Percentiles rank a stretch among this genome's conserved stretches.
phyloP scores from a whole-genome alignment of 768 basidiomycete genomes.

The Phaeotremella skinneri region DNA sequence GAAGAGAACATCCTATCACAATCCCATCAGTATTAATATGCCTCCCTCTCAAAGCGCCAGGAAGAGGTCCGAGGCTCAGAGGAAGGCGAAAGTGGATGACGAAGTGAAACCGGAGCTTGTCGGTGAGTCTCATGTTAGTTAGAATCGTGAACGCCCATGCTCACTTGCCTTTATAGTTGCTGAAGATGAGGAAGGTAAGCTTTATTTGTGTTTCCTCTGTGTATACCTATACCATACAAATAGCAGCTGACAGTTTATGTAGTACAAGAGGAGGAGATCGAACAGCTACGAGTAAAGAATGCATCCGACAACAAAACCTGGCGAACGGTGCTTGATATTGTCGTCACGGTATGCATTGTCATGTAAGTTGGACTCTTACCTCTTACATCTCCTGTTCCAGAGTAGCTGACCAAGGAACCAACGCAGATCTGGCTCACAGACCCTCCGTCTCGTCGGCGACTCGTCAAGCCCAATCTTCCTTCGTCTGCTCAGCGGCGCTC shows the following conservation, averaged over 20 bases:
- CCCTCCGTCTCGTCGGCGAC: conserved; percentile 11
- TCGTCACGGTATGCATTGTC: conserved; percentile 21
- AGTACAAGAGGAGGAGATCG: conserved; percentile 41
- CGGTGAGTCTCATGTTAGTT: neutral
- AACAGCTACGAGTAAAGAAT: conserved; percentile 22
- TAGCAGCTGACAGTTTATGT: neutral
- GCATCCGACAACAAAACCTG: conserved; percentile 21
- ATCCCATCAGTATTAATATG: neutral
- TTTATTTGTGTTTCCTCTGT: neutral
- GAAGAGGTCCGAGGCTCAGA: conserved; percentile 24
- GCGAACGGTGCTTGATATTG: conserved; percentile 28
- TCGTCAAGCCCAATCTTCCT: conserved; percentile 11
- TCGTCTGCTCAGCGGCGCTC: conserved; percentile 7
- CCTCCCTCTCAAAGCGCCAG: conserved; percentile 9
- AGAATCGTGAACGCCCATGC: neutral
- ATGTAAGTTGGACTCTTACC: conserved; percentile 19
- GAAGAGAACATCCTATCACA: too few relatives aligned
- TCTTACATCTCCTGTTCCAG: neutral
- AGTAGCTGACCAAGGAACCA: too few relatives aligned
- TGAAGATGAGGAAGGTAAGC: conserved; percentile 10
- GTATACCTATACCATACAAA: neutral
- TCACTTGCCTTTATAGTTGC: neutral
- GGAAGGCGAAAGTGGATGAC: conserved; percentile 11
- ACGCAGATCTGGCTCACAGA: conserved; percentile 21
- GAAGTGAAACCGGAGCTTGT: neutral